Conservation (phyloP, 1,284 basidiomycete genomes). For the Leccinum huronense region DNA sequence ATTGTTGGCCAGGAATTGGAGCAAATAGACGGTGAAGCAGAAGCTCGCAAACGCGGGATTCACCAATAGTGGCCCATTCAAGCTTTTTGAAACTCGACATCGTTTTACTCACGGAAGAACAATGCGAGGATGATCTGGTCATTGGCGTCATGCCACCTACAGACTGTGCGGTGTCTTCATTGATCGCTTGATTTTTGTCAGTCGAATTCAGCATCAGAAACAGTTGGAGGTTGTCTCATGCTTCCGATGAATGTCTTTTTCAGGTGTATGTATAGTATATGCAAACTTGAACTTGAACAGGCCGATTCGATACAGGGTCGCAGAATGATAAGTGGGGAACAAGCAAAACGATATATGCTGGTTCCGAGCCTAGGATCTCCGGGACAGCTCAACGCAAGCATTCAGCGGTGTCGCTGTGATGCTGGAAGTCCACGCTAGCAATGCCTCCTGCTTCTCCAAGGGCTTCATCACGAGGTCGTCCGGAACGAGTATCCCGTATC, state of each 20-base stretch:
- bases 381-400: conserved; percentile 23
- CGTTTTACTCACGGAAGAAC: no score
- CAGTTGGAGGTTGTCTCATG: not conserved
- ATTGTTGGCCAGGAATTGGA: conserved; percentile 42
- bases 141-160: not conserved
- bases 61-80: conserved; percentile 57
- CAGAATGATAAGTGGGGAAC: not conserved
- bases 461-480: conserved; percentile 32
- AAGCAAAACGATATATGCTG: not conserved
- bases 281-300: conserved; percentile 46
- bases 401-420: conserved; percentile 34
- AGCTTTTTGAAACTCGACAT: no score
- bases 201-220: not conserved
- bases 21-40: conserved; percentile 49
- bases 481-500: conserved; percentile 39
- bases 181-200: not conserved
- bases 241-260: not conserved
- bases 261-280: conserved; percentile 18
- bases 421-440: conserved; percentile 35
- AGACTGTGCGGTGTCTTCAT: conserved; percentile 39
- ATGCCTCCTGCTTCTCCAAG: conserved; percentile 27
- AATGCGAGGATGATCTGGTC: no score
- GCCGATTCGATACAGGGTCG: not conserved
- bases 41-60: conserved; percentile 61
- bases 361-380: conserved; percentile 12